Evolutionary conservation across 345 rosid species (phyloP).

Genomic region (Conringia planisiliqua): DNA sequence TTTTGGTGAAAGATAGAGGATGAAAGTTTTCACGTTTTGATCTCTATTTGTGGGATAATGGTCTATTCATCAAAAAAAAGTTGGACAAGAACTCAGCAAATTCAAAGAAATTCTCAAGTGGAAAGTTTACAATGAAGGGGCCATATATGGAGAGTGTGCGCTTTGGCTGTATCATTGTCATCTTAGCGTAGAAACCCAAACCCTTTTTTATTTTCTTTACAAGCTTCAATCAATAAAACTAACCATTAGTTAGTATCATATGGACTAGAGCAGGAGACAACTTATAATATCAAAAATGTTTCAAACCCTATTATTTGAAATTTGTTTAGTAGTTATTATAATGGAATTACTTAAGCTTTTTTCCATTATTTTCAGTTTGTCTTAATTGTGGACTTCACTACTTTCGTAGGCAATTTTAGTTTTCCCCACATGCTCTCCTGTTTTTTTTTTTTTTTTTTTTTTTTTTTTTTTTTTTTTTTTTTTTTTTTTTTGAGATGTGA

Average conservation of each 20-base stretch:
- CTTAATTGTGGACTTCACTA: neutral
- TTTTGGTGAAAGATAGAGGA: no score
- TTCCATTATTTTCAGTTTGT: neutral
- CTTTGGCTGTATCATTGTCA: neutral
- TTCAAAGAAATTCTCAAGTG: no score
- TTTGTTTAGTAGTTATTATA: neutral
- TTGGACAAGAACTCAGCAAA: no score
- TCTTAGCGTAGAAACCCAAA: neutral
- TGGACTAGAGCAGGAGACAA: neutral
- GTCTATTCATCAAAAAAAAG: no score
- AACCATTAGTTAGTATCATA: neutral
- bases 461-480: neutral
- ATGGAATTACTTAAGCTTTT: neutral
- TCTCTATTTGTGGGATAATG: no score
- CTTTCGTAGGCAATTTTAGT: neutral
- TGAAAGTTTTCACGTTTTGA: no score
- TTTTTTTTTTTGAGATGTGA: conserved; percentile 1
- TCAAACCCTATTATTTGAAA: neutral
- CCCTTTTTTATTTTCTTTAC: no score
- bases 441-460: neutral
- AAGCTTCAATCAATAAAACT: neutral
- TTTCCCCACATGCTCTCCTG: neutral
- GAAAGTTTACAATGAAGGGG: neutral
- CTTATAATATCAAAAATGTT: neutral
- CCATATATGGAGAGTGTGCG: neutral